Conservation (phyloP, 306 rosid genomes). For the Vigna reflexopilosa region DNA sequence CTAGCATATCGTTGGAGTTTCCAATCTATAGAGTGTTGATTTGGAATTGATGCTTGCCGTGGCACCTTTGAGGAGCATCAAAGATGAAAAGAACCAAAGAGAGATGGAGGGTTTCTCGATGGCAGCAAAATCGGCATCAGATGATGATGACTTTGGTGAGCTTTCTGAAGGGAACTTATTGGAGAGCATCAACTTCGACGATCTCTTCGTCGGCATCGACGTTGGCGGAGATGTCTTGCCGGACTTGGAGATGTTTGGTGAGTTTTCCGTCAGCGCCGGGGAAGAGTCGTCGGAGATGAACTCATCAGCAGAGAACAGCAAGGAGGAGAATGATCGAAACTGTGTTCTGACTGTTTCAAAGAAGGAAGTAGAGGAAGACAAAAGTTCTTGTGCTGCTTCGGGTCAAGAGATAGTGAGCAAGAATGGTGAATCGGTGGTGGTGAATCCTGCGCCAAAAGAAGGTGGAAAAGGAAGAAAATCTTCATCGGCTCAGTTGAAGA, state of each 20-base stretch:
- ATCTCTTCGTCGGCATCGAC: conserved; percentile 69
- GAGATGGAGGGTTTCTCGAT: conserved; percentile 67
- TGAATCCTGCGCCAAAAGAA: conserved; percentile 37
- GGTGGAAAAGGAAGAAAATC: conserved; percentile 64
- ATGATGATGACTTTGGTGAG: conserved; percentile 53
- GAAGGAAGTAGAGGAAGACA: conserved; percentile 50
- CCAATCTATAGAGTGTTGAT: conserved; percentile 17
- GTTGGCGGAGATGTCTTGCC: conserved; percentile 68
- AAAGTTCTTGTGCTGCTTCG: conserved; percentile 38
- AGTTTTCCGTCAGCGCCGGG: conserved; percentile 55
- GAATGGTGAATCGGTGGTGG: conserved; percentile 42
- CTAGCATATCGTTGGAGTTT: neutral
- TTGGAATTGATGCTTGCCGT: conserved; percentile 73
- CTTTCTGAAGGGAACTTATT: conserved; percentile 64
- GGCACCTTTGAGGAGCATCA: conserved; percentile 64
- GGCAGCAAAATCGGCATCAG: conserved; percentile 10
- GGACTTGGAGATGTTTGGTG: conserved; percentile 77
- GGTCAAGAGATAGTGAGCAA: conserved; percentile 55
- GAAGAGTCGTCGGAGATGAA: conserved; percentile 68
- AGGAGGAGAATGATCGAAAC: neutral
- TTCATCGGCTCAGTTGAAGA: conserved; percentile 61
- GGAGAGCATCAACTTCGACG: conserved; percentile 82
- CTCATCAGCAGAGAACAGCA: conserved; percentile 49
- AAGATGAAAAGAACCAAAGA: conserved; percentile 63
- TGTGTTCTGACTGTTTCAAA: neutral